Conservation (phyloP, 2,329 filamentous ascomycete species). For the Chaetothyriales sp. region DNA sequence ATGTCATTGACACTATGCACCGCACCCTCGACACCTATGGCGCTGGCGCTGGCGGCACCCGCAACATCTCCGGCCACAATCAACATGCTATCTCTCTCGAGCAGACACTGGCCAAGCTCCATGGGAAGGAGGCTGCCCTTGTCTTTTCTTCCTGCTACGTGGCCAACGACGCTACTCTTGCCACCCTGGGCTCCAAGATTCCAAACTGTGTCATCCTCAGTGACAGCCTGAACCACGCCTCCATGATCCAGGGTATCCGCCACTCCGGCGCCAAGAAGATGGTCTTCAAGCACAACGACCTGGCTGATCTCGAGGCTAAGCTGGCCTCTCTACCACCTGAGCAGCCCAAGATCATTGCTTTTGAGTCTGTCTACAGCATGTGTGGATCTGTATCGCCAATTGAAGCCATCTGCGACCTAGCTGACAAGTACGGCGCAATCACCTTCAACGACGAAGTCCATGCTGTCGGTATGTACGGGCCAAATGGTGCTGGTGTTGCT, state of each 20-base stretch:
- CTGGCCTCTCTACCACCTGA: conserved; percentile 71
- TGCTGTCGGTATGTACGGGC: conserved; percentile 97
- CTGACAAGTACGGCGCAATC: conserved; percentile 92
- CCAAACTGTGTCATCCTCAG: conserved; percentile 96
- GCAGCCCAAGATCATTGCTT: conserved; percentile 93
- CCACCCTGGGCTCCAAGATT: conserved; percentile 90
- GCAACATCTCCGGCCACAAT: conserved; percentile 97
- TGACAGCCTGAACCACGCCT: conserved; percentile 92
- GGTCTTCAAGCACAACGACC: conserved; percentile 96
- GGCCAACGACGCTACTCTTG: conserved; percentile 90
- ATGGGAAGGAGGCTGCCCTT: conserved; percentile 79
- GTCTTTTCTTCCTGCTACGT: conserved; percentile 98
- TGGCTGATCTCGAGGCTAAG: conserved; percentile 85
- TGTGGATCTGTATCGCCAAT: conserved; percentile 95
- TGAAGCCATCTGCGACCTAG: conserved; percentile 85
- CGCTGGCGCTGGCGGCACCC: conserved; percentile 83
- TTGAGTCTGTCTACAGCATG: conserved; percentile 99
- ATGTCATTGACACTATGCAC: conserved; percentile 84
- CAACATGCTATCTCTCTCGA: conserved; percentile 81
- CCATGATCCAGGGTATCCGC: conserved; percentile 98
- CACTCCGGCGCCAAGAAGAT: conserved; percentile 95
- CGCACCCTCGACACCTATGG: conserved; percentile 88
- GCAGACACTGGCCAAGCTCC: conserved; percentile 65
- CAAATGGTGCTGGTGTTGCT: conserved; percentile 84
- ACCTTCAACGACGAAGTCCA: conserved; percentile 98